Conservation (phyloP, 2,329 filamentous ascomycete species). For the Colletotrichum kahawae region DNA sequence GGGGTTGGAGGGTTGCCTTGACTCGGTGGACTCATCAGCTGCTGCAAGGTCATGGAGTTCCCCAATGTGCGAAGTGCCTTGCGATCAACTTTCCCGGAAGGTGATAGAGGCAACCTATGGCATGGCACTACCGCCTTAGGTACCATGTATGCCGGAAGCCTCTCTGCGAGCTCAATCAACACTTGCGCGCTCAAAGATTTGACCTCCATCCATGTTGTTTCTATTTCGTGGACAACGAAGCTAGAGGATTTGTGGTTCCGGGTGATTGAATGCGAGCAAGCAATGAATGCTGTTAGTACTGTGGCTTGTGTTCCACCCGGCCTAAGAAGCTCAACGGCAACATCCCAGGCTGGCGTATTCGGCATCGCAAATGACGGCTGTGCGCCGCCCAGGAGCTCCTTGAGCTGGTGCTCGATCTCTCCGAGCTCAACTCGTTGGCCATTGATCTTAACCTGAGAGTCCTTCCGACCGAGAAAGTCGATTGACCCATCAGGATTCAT, state of each 20-base stretch:
- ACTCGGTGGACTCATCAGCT: neutral
- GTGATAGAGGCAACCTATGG: neutral
- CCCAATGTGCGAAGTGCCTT: neutral
- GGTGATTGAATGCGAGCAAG: neutral
- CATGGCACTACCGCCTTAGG: neutral
- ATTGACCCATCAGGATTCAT: slow-evolving; percentile 17
- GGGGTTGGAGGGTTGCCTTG: neutral
- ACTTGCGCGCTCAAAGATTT: neutral
- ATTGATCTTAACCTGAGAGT: slow-evolving; percentile 23
- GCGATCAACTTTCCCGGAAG: slow-evolving; percentile 14
- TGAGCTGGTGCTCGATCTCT: slow-evolving; percentile 25
- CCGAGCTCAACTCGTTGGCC: slow-evolving; percentile 24
- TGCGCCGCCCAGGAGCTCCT: neutral
- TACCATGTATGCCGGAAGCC: slow-evolving; percentile 17
- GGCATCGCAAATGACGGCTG: neutral
- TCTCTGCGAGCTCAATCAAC: neutral
- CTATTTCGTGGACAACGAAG: neutral
- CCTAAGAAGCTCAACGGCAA: neutral
- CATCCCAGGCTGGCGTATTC: neutral
- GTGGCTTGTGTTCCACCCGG: neutral
- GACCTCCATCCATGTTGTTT: neutral
- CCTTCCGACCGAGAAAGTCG: slow-evolving; percentile 19
- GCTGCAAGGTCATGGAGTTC: neutral
- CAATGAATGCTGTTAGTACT: neutral
- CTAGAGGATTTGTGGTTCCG: accelerated